Evolutionary conservation across 163 green algal species (phyloP), one percentile per base, ranked within the genome.

Genomic region (Chlamydomonas reinhardtii): DNA sequence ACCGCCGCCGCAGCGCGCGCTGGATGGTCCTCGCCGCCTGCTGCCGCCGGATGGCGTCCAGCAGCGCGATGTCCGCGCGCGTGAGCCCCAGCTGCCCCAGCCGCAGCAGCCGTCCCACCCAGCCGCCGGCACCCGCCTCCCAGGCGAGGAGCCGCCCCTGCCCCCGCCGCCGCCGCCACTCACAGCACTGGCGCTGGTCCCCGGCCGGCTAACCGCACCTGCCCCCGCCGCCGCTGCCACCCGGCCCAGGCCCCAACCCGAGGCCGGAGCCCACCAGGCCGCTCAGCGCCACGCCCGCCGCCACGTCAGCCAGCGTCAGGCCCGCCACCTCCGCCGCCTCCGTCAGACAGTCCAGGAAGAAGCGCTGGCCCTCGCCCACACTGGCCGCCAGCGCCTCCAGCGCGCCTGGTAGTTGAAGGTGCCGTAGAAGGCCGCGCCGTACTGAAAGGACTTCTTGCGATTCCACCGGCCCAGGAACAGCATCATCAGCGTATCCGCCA

Each of bases 31-130:
- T 24, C 5, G 76, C 84, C 25, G 84, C 84, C 54, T 43, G 70
- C n/a, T 72, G 61, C 70, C 71, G 32, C 20, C 84, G 76, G 0
- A 89, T 37, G 31, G 62, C 35, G 34, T 85, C 68, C 56, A 89
- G 62, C 39, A 76, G n/a, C 17, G 59, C 62, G 37, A 83, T 74
- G 35, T 89, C 84, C 16, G 84, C 56, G 24, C 61, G 66, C 12
- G 84, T 89, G 31, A 89, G 76, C 1, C 84, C 84, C 76, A 89
- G 84, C 69, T 89, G 84, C 27, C 84, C 84, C 61, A 89, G 70
- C 76, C 79, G 70, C 61, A 89, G 69, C 76, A 89, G 65, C 76
- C 56, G 71, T 85, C 70, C 84, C 84, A 89, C 5, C 69, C 70
- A 27, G 34, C 73, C 48, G n/a, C 29, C 73, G 52, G n/a, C 73